Evolutionary conservation across 495 filamentous ascomycete species (phyloP).

Genomic region (Lepraria neglecta): DNA sequence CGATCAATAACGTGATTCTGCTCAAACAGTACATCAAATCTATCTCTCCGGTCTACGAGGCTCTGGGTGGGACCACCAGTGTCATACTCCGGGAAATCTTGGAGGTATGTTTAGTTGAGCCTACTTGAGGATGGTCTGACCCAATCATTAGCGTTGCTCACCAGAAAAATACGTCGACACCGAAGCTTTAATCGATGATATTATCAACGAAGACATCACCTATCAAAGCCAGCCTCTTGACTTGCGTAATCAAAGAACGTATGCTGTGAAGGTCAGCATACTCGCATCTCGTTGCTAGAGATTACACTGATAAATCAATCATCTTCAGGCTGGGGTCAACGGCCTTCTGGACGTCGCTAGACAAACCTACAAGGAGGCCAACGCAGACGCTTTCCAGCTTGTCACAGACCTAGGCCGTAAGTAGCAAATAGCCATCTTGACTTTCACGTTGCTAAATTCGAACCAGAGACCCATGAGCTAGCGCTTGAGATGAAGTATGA

Average conservation of each 20-base stretch:
- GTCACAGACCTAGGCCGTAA: slow-evolving; percentile 57
- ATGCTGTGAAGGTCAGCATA: slow-evolving; percentile 70
- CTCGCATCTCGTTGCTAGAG: slow-evolving; percentile 5
- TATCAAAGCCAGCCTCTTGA: slow-evolving; percentile 79
- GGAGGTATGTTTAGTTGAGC: slow-evolving; percentile 36
- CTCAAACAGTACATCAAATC: slow-evolving; percentile 73
- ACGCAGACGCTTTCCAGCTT: slow-evolving; percentile 65
- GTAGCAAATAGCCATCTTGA: slow-evolving; percentile 8
- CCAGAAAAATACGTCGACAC: slow-evolving; percentile 54
- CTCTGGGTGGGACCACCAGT: slow-evolving; percentile 58
- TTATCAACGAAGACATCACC: slow-evolving; percentile 73
- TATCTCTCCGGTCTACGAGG: slow-evolving; percentile 61
- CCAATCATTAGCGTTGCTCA: slow-evolving; percentile 49
- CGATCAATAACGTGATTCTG: slow-evolving; percentile 79
- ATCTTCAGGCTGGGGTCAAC: slow-evolving; percentile 65
- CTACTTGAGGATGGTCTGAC: slow-evolving; percentile 7
- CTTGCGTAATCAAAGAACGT: slow-evolving; percentile 83
- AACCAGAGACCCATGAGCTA: slow-evolving; percentile 52
- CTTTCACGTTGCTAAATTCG: slow-evolving; percentile 1
- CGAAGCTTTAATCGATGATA: slow-evolving; percentile 56
- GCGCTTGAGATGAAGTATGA: slow-evolving; percentile 67
- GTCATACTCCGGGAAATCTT: slow-evolving; percentile 59
- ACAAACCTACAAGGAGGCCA: slow-evolving; percentile 78
- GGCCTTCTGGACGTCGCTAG: slow-evolving; percentile 83
- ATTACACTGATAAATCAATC: neutral